Base-by-base conservation (phyloP, 805 yeast species). In the Saitoella complicata region DNA sequence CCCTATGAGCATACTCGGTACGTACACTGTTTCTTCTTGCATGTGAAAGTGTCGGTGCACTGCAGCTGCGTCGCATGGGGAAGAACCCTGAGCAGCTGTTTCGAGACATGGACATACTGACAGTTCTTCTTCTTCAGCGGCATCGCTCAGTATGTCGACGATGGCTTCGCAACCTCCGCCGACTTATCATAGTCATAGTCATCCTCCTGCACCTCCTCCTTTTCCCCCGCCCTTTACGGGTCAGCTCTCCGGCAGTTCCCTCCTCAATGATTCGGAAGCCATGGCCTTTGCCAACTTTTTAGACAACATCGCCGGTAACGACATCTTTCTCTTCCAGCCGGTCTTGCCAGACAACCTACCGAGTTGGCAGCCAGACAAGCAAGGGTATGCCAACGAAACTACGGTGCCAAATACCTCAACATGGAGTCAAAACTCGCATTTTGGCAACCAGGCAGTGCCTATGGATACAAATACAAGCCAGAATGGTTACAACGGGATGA, bases 241-340 rank as follows among this genome's bases (percentile, higher is more conserved):
- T 21, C 21, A 21, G 21, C 21, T 21, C 36, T 33, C 10, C 34
- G 45, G 47, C 12, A 34, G 39, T 4, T 42, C 52, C 5, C 46
- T 51, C 32, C 52, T 59, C 41, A 58, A 55, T 44, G 58, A 55
- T 37, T 50, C 47, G 40, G 63, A 59, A 42, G 49, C 55, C 29
- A 40, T 44, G 5, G 62, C 59, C n/a, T 55, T 58, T 41, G 43
- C 58, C 8, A 52, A 48, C 34, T 59, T 59, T 42, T 51, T 59
- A 34, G 62, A 59, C 42, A 52, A 50, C 41, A 46, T 59, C 40
- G 50, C 57, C 7, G 53, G 49, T 7, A 62, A 59, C 42, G 53
- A 59, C 2, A 54, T 56, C 39, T 58, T 59, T 44, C 39, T 58
- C 33, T 51, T 58, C 37, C 60, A 58, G 41, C 61, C 62, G n/a